Percentiles rank a stretch among this genome's conserved stretches.
phyloP scores from a whole-genome alignment of 2,329 filamentous ascomycete genomes.

The Botrytis paeoniae region DNA sequence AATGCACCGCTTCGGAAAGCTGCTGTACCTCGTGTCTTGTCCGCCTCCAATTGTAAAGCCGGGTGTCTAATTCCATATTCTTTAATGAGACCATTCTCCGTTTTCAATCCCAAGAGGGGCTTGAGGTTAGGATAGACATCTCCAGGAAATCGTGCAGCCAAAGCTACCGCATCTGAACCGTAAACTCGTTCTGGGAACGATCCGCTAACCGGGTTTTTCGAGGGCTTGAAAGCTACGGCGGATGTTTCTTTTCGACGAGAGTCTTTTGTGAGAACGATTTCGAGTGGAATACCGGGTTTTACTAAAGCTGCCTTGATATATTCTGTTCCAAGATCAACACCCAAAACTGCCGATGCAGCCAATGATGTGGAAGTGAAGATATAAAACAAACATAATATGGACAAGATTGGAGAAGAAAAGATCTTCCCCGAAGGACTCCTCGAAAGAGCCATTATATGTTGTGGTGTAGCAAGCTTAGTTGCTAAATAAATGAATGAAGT shows the following conservation, averaged over 20 bases:
- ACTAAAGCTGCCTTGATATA: conserved; percentile 96
- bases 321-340: conserved; percentile 91
- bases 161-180: conserved; percentile 84
- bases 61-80: conserved; percentile 77
- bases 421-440: conserved; percentile 24
- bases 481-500: conserved; percentile 34
- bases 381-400: conserved; percentile 36
- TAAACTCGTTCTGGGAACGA: conserved; percentile 86
- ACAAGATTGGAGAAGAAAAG: conserved; percentile 32
- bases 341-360: conserved; percentile 68
- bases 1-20: conserved; percentile 78
- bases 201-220: conserved; percentile 60
- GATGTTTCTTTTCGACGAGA: conserved; percentile 93
- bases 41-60: conserved; percentile 64
- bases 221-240: conserved; percentile 89
- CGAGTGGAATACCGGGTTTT: conserved; percentile 93
- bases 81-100: conserved; percentile 58
- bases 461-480: conserved; percentile 23
- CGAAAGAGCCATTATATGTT: conserved; percentile 33
- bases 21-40: conserved; percentile 63
- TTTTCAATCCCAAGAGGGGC: conserved; percentile 73
- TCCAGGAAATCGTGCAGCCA: conserved; percentile 82
- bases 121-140: conserved; percentile 97
- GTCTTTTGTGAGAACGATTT: conserved; percentile 97
- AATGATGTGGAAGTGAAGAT: conserved; percentile 38